Base-by-base conservation (phyloP, 495 filamentous ascomycete species). In the Pyronema domesticum region DNA sequence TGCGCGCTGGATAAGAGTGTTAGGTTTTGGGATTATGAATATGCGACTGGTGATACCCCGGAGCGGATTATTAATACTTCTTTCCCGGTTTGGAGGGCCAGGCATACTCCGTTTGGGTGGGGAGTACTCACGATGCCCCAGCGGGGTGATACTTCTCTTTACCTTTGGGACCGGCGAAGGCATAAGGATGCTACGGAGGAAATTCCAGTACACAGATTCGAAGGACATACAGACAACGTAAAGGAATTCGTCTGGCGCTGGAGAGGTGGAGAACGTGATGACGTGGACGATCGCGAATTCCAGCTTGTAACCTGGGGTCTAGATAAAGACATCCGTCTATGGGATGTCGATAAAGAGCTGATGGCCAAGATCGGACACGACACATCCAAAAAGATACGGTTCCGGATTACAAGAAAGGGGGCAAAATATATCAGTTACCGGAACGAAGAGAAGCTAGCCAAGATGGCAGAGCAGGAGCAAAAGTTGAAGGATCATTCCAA, bases 211-310 rank as follows among this genome's bases (percentile, higher is more conserved):
- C 77, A 81, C 58, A 77, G 76, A 46, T 96, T 95, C 54, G 75
- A 78, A 11, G 86, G 86, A 6, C 89, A 96, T 63, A 79, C 79
- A 46, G 80, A 84, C 54, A 85, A 87, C 59, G 85, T 89, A 19
- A 94, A 94, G 60, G 89, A 96, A 54, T 95, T 96, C 55, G 70
- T 96, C 7, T 96, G 89, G 89, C 75, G 89, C 62, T 77, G 77
- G 35, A 80, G 89, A 51, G 89, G 89, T 13, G 72, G 80, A n/a
- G 72, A 79, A 6, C 68, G 60, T n/a, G 70, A 70, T 43, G 77
- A 86, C 52, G 68, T 80, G n/a, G 89, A 96, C 56, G 73, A 89
- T 56, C 78, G 89, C 49, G 89, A 95, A 42, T 95, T 95, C 57
- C 89, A 96, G 67, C 69, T 96, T 17, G 85, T 96, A 5, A 86